Conservation (phyloP, 2,329 filamentous ascomycete genomes). For the Colletotrichum euphorbiae region DNA sequence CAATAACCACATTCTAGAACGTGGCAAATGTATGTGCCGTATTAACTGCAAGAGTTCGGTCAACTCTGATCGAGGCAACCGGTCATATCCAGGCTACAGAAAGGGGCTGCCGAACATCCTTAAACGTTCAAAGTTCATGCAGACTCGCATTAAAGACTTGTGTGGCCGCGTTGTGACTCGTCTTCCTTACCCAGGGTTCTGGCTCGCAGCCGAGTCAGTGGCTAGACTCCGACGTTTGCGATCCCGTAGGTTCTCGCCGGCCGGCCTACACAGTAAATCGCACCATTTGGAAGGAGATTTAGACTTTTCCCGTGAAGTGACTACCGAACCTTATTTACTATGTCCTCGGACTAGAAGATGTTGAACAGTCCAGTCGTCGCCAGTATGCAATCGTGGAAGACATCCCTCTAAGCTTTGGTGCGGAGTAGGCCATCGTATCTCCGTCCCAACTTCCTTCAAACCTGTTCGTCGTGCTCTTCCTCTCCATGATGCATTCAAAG, state of each 20-base stretch:
- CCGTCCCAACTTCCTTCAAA: constrained; percentile 19
- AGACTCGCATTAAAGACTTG: background rate
- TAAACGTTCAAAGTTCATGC: background rate
- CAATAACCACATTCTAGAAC: background rate
- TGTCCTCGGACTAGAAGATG: background rate
- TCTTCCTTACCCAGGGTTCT: background rate
- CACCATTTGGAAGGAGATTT: background rate
- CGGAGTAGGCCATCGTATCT: constrained; percentile 9
- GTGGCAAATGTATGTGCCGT: background rate
- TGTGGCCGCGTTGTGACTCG: background rate
- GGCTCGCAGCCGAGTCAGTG: constrained; percentile 24
- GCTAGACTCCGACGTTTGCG: background rate
- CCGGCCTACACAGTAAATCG: constrained; percentile 9
- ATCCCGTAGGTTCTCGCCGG: constrained; percentile 11
- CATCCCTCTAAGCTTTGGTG: background rate
- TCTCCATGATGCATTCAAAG: constrained; percentile 26
- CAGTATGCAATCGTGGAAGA: constrained; percentile 6
- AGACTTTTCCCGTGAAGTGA: constrained; percentile 17
- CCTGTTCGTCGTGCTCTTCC: background rate
- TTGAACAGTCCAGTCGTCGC: constrained; percentile 2
- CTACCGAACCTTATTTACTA: constrained; percentile 4
- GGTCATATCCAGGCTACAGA: too few species aligned
- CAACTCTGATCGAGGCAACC: background rate
- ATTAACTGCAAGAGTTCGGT: background rate
- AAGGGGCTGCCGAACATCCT: background rate